Evolutionary conservation across 495 filamentous ascomycete species (phyloP).

Genomic region (Lepraria neglecta): DNA sequence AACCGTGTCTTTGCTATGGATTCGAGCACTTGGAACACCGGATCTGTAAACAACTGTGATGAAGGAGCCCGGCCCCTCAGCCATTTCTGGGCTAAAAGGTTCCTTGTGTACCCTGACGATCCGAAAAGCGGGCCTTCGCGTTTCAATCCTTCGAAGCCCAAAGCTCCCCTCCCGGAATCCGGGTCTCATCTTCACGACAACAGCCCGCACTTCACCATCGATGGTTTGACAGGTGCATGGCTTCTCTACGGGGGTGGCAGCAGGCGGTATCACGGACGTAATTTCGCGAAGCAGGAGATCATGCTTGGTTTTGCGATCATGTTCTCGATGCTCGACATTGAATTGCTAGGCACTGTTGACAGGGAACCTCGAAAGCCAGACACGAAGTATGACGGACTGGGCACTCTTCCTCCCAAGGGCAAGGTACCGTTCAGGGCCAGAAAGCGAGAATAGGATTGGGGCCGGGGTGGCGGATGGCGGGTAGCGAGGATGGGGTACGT

Average conservation of each 20-base stretch:
- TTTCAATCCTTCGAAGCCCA: not conserved
- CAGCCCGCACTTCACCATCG: constrained; percentile 26
- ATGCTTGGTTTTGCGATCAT: constrained; percentile 28
- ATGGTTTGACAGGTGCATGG: constrained; percentile 29
- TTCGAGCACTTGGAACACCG: constrained; percentile 30
- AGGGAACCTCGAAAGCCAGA: constrained; percentile 12
- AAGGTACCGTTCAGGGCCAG: constrained; percentile 28
- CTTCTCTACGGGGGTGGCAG: constrained; percentile 35
- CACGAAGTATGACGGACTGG: constrained; percentile 24
- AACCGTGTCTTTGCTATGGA: constrained; percentile 23
- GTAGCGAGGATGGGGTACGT: too few relatives aligned
- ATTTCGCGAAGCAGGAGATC: constrained; percentile 34
- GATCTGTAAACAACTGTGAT: not conserved
- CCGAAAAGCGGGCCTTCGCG: constrained; percentile 25
- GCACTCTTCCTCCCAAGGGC: constrained; percentile 26
- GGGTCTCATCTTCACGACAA: too few relatives aligned
- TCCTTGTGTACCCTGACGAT: constrained; percentile 23
- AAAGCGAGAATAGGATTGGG: constrained; percentile 14
- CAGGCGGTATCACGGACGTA: constrained; percentile 33
- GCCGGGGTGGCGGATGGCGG: too few relatives aligned
- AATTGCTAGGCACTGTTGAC: constrained; percentile 22
- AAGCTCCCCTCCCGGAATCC: too few relatives aligned
- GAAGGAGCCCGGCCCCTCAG: not conserved
- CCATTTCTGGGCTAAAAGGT: constrained; percentile 22
- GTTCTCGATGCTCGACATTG: constrained; percentile 30